Percentiles rank a stretch among this genome's conserved stretches.
phyloP scores from a whole-genome alignment of 164 flowering plant species.

The Piper longum region DNA sequence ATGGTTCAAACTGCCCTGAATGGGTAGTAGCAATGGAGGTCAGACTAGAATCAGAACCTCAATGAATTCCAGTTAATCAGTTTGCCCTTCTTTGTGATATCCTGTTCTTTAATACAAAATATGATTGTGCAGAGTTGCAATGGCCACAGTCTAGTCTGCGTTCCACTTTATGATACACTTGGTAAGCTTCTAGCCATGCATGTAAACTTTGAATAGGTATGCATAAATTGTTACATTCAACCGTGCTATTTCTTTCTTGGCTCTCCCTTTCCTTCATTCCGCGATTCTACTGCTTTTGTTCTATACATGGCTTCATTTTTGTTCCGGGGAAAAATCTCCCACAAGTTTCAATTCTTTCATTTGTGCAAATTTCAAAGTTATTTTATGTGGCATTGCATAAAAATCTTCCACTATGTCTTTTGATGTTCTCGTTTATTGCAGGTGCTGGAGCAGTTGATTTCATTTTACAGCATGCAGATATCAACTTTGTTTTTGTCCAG shows the following conservation, averaged over 20 bases:
- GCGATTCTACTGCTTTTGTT: background rate
- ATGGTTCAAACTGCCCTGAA: slow-evolving; percentile 87
- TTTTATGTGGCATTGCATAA: too few relatives aligned
- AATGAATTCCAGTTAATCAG: too few relatives aligned
- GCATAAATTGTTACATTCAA: too few relatives aligned
- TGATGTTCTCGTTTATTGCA: slow-evolving; percentile 10
- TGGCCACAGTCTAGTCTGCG: slow-evolving; percentile 77
- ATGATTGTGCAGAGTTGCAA: slow-evolving; percentile 50
- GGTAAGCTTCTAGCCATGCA: slow-evolving; percentile 27
- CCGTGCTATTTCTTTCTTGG: background rate
- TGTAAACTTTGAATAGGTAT: too few relatives aligned
- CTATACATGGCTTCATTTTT: too few relatives aligned
- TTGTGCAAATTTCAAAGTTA: too few relatives aligned
- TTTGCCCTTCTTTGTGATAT: background rate
- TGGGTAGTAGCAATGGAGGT: slow-evolving; percentile 99
- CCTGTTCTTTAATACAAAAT: background rate
- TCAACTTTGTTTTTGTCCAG: slow-evolving; percentile 74
- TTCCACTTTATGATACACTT: slow-evolving; percentile 91
- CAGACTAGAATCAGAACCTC: background rate
- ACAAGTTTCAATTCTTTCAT: too few relatives aligned
- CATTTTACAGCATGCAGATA: slow-evolving; percentile 77
- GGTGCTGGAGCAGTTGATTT: slow-evolving; percentile 81
- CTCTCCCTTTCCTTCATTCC: background rate
- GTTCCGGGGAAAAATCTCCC: too few relatives aligned
- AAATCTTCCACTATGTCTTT: background rate